Percentiles rank a stretch among this genome's conserved stretches.
phyloP scores from a whole-genome alignment of 257 asterid genomes.

The Verbena officinalis region DNA sequence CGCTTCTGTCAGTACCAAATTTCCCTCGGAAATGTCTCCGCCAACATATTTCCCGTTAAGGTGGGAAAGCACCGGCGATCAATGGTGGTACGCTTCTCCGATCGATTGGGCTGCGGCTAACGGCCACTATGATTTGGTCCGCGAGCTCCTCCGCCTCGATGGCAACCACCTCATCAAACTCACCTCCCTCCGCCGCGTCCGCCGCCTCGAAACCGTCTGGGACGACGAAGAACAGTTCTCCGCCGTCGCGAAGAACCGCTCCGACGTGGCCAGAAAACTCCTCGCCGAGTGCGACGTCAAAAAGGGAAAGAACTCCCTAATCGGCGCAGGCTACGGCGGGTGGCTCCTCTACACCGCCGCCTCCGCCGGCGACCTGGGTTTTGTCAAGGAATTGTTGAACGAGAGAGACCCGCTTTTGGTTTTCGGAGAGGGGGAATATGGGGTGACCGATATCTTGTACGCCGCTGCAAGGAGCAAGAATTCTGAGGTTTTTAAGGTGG shows the following conservation, averaged over 20 bases:
- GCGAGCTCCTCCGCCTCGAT: constrained; percentile 90
- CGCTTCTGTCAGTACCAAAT: background rate
- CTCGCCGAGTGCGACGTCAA: constrained; percentile 62
- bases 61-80: constrained; percentile 99
- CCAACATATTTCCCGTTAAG: constrained; percentile 82
- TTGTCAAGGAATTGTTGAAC: constrained; percentile 67
- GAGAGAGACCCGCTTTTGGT: constrained; percentile 75
- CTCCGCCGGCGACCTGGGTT: constrained; percentile 81
- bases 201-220: constrained; percentile 98
- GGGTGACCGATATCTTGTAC: constrained; percentile 82
- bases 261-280: constrained; percentile 66
- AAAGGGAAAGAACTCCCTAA: constrained; percentile 63
- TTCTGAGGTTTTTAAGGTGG: constrained; percentile 57
- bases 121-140: constrained; percentile 86
- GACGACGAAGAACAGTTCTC: constrained; percentile 90
- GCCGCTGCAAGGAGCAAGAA: constrained; percentile 89
- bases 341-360: constrained; percentile 97
- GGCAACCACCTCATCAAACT: constrained; percentile 88
- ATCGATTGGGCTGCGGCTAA: constrained; percentile 97
- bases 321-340: constrained; percentile 86
- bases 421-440: constrained; percentile 92
- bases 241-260: constrained; percentile 76
- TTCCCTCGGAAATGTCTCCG: constrained; percentile 50
- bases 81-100: constrained; percentile 99
- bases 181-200: constrained; percentile 81